Conservation (phyloP, 2,329 filamentous ascomycete genomes). For the Plenodomus lindquistii region DNA sequence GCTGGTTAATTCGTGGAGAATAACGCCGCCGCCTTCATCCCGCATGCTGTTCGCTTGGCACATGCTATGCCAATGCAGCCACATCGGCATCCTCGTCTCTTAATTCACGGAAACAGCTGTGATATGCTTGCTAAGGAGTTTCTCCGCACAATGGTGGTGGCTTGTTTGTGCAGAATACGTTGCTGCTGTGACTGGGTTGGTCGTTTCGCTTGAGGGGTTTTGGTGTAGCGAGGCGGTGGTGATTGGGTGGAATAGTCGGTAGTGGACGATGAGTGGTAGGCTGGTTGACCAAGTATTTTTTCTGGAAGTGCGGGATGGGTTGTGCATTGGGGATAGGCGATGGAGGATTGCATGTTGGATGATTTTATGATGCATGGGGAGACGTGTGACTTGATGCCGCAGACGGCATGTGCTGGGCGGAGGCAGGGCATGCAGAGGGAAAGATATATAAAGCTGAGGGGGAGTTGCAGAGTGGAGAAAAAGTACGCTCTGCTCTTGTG, state of each 20-base stretch:
- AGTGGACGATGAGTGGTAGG: neutral
- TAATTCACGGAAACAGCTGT: slow-evolving; percentile 19
- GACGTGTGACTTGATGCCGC: neutral
- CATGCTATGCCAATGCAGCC: slow-evolving; percentile 9
- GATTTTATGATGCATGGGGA: too few species aligned
- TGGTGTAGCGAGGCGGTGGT: neutral
- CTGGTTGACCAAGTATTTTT: neutral
- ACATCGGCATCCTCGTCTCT: slow-evolving; percentile 3
- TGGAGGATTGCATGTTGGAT: neutral
- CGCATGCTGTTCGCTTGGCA: slow-evolving; percentile 14
- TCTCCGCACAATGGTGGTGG: neutral
- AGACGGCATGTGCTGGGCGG: neutral
- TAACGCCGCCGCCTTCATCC: slow-evolving; percentile 2
- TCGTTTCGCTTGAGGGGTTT: neutral
- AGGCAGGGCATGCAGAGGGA: slow-evolving; percentile 1
- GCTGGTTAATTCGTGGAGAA: slow-evolving; percentile 19
- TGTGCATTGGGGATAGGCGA: neutral
- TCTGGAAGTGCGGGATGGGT: neutral
- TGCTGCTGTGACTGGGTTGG: too few species aligned
- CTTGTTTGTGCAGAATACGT: slow-evolving; percentile 1
- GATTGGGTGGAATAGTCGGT: neutral
- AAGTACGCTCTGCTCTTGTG: slow-evolving; percentile 2
- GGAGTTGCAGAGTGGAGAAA: slow-evolving; percentile 2
- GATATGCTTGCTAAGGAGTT: slow-evolving; percentile 6
- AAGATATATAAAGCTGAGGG: slow-evolving; percentile 9